Base-by-base conservation (phyloP, 306 rosid genomes). In the Myrica gale region DNA sequence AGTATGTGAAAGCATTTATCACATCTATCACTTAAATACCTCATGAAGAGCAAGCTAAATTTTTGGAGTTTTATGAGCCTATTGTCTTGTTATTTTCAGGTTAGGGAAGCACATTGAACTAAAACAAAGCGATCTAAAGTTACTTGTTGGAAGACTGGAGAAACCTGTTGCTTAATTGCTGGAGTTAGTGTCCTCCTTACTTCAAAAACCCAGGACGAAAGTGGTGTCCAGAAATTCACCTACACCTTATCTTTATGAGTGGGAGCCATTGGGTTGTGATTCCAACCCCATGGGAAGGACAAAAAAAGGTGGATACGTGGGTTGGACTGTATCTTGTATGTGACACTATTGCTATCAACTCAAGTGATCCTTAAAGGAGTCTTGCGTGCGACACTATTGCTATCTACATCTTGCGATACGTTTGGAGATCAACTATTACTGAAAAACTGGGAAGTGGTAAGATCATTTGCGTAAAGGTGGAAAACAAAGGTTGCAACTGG, bases 71-170 rank as follows among this genome's bases (percentile, higher is more conserved):
- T 77, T 8, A 56, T 74, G 6, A 50, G 68, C 72, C 71, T 68
- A 74, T 71, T 65, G 47, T 48, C 58, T 51, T 26, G 54, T 23
- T 52, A 62, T 68, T 84, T 80, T 78, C 93, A 94, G 97, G 86
- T 76, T 94, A 75, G 97, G 98, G 82, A 90, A 82, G 83, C 86
- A 92, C 82, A 66, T 87, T 53, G 95, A 89, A 78, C 84, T 94
- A 75, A 94, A 83, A 74, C 89, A 85, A 76, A 60, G 89, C 5
- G 89, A 92, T 65, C 88, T 92, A 37, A 81, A 83, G 53, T 88
- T 92, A 67, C 79, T 94, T 82, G 95, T 89, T 75, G 87, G 95
- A 86, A 85, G 84, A 89, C 82, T 78, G 74, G 71, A 80, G 69
- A 56, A 72, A 52, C 73, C 73, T 17, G 39, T 69, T 52, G 51